These are phyloP conservation scores for Pluteus cervinus DNA, from an alignment of 768 basidiomycete species.

Conservation along the genomic window DNA sequence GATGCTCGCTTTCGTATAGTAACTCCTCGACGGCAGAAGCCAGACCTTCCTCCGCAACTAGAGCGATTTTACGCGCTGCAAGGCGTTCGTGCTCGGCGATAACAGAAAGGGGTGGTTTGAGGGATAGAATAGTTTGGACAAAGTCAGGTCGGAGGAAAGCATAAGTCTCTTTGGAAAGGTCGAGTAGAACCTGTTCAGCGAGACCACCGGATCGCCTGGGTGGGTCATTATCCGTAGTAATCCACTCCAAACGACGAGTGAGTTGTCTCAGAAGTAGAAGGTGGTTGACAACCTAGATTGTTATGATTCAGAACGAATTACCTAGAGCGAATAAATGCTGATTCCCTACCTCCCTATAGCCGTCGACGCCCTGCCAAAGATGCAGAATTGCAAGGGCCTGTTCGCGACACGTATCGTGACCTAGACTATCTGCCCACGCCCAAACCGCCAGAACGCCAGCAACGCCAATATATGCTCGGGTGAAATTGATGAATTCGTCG, in stretches of 20 bases:
- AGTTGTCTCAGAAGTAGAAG: slow-evolving; percentile 67
- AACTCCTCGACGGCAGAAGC: slow-evolving; percentile 60
- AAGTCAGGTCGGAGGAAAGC: slow-evolving; percentile 57
- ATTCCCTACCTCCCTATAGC: slow-evolving; percentile 61
- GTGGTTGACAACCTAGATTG: slow-evolving; percentile 66
- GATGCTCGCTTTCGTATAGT: slow-evolving; percentile 38
- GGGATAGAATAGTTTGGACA: slow-evolving; percentile 49
- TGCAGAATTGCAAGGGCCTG: slow-evolving; percentile 55
- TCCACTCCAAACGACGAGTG: slow-evolving; percentile 66
- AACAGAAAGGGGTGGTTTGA: slow-evolving; percentile 52
- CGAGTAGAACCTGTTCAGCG: slow-evolving; percentile 62
- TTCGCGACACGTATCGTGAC: slow-evolving; percentile 57
- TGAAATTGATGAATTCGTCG: slow-evolving; percentile 56
- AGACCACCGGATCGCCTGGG: slow-evolving; percentile 60
- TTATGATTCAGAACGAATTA: slow-evolving; percentile 9
- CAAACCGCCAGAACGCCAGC: slow-evolving; percentile 63
- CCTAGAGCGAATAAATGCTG: slow-evolving; percentile 1
- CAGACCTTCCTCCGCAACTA: slow-evolving; percentile 65
- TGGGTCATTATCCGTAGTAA: slow-evolving; percentile 54
- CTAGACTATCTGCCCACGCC: slow-evolving; percentile 77
- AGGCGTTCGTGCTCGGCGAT: slow-evolving; percentile 58
- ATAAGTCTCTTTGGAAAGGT: slow-evolving; percentile 54
- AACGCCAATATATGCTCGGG: slow-evolving; percentile 64
- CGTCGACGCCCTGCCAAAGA: slow-evolving; percentile 61
- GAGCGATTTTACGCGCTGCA: slow-evolving; percentile 53